Conservation (phyloP, 148 eudicot species). For the Rhododendron ferrugineum region DNA sequence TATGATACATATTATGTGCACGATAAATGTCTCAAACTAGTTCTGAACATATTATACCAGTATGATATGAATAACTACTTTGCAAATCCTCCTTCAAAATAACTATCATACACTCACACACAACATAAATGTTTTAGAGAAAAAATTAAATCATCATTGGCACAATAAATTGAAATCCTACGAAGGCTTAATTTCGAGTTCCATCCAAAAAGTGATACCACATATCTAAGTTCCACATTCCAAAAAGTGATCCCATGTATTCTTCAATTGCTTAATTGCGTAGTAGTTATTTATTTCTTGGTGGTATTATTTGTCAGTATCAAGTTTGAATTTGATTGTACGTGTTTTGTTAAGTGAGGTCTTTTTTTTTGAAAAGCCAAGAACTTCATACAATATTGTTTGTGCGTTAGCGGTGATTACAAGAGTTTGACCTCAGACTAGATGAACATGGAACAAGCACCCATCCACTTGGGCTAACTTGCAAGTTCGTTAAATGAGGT, state of each 20-base stretch:
- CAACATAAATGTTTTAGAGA: background rate
- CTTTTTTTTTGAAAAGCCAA: background rate
- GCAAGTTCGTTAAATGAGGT: background rate
- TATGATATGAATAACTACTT: too few species aligned
- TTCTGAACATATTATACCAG: too few species aligned
- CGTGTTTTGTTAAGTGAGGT: background rate
- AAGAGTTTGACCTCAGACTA: background rate
- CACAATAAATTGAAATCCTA: background rate
- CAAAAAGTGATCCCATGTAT: background rate
- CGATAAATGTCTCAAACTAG: too few species aligned
- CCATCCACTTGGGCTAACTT: background rate
- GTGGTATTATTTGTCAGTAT: background rate
- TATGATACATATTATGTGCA: background rate
- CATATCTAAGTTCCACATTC: background rate
- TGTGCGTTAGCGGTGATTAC: background rate
- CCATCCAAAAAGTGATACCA: background rate
- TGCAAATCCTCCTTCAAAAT: background rate
- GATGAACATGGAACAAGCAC: background rate
- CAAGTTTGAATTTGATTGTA: too few species aligned
- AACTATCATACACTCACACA: background rate
- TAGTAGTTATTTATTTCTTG: background rate
- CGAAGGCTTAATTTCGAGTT: background rate
- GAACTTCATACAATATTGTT: background rate
- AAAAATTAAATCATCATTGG: background rate
- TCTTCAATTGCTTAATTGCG: background rate